Percentiles rank a stretch among this genome's conserved stretches.
phyloP scores from a whole-genome alignment of 441 rosid species.

The Corymbia citriodora region DNA sequence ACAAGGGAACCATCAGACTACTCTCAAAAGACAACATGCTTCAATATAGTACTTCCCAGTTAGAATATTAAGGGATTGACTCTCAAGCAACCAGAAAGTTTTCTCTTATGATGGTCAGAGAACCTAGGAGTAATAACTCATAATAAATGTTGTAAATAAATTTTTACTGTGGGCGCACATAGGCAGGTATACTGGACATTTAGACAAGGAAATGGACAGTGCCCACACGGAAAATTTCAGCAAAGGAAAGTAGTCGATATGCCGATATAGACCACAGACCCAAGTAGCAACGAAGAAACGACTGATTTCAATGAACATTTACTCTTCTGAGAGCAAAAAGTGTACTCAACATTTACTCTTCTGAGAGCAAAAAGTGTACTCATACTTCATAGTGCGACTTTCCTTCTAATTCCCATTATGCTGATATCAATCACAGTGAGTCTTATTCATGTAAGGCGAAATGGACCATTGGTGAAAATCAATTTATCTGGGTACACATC shows the following conservation, averaged over 20 bases:
- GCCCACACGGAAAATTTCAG: neutral
- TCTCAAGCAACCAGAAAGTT: neutral
- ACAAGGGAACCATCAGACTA: neutral
- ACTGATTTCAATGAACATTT: neutral
- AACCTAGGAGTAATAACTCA: neutral
- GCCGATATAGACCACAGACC: neutral
- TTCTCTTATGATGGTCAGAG: neutral
- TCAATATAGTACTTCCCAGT: neutral
- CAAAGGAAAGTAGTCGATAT: neutral
- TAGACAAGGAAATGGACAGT: neutral
- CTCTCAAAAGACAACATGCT: neutral
- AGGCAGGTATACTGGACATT: neutral
- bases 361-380: neutral
- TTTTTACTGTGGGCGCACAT: neutral
- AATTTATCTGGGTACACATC: neutral
- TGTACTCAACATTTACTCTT: neutral
- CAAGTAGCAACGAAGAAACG: neutral
- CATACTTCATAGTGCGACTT: neutral
- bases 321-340: neutral
- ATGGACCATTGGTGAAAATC: neutral
- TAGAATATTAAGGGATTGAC: neutral
- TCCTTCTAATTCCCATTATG: neutral
- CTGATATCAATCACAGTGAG: neutral
- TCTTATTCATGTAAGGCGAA: neutral
- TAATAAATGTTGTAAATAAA: neutral